Conservation (phyloP, 2,329 filamentous ascomycete species). For the Rutstroemia sp. region DNA sequence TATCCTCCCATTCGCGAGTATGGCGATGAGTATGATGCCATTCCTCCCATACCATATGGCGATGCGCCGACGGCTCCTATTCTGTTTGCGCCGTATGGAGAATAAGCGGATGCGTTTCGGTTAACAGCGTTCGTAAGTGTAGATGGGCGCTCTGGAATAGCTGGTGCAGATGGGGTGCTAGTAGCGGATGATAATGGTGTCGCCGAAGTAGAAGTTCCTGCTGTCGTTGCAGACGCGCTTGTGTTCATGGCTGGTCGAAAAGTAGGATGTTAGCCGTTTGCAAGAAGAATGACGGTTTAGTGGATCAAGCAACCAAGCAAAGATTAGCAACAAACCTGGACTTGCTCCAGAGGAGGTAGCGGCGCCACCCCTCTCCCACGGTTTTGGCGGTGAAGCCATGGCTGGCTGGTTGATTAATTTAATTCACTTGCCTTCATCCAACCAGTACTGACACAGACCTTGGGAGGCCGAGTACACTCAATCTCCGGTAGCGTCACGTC, state of each 20-base stretch:
- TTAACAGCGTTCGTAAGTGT: constrained; percentile 74
- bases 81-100: constrained; percentile 50
- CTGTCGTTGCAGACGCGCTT: constrained; percentile 20
- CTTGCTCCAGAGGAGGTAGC: constrained; percentile 22
- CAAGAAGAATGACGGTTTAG: not conserved
- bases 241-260: constrained; percentile 30
- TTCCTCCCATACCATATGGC: constrained; percentile 25
- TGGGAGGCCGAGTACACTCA: not conserved
- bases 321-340: constrained; percentile 22
- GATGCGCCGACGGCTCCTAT: constrained; percentile 43
- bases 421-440: not conserved
- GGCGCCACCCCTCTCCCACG: constrained; percentile 72
- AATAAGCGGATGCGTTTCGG: constrained; percentile 81
- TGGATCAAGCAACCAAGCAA: constrained; percentile 7
- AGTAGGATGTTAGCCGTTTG: constrained; percentile 8
- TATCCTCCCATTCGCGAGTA: constrained; percentile 37
- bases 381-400: constrained; percentile 86
- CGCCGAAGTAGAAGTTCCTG: constrained; percentile 35
- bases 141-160: constrained; percentile 73
- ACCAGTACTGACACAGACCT: not conserved
- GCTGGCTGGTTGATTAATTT: constrained; percentile 19
- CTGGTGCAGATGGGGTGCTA: constrained; percentile 43
- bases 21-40: constrained; percentile 41
- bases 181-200: constrained; percentile 30
- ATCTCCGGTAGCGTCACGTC: not conserved